phyloP scores from a whole-genome alignment of 495 filamentous ascomycete genomes.

The Platismatia glauca region DNA sequence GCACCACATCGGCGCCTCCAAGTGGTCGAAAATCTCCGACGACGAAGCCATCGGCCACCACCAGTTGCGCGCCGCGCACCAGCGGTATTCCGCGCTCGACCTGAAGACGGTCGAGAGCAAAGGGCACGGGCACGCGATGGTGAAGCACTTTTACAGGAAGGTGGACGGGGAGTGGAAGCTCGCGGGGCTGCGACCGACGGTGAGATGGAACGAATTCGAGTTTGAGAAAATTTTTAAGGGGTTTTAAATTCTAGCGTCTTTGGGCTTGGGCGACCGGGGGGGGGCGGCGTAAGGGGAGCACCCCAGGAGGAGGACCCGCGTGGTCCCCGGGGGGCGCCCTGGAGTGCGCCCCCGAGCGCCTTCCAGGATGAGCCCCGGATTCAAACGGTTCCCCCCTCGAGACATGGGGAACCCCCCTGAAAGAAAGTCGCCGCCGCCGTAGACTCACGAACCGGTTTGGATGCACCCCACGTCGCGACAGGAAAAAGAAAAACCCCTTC shows the following conservation, averaged over 20 bases:
- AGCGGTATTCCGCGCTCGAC: conserved; percentile 50
- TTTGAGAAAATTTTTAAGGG: conserved; percentile 43
- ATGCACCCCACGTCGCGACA: not conserved
- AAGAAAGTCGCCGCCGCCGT: not conserved
- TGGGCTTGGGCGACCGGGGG: not conserved
- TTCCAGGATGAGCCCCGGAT: not conserved
- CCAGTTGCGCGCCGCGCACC: conserved; percentile 29
- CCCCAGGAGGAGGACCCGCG: not conserved
- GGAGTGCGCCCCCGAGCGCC: not conserved
- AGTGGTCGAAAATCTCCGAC: conserved; percentile 26
- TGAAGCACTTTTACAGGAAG: conserved; percentile 65
- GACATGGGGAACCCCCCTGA: not conserved
- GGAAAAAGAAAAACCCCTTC: too few species aligned
- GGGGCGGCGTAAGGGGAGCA: not conserved
- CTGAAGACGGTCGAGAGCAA: conserved; percentile 33
- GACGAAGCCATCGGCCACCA: conserved; percentile 24
- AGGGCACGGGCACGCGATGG: conserved; percentile 59
- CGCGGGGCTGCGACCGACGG: conserved; percentile 61
- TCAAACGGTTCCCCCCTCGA: not conserved
- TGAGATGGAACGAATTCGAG: conserved; percentile 65
- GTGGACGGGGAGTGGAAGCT: conserved; percentile 75
- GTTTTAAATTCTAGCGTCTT: not conserved
- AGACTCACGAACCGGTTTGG: not conserved
- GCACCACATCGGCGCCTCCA: conserved; percentile 30
- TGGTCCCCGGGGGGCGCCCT: not conserved